These are phyloP conservation scores for Vicia faba DNA, from an alignment of 306 rosid species.

Conservation along the genomic window DNA sequence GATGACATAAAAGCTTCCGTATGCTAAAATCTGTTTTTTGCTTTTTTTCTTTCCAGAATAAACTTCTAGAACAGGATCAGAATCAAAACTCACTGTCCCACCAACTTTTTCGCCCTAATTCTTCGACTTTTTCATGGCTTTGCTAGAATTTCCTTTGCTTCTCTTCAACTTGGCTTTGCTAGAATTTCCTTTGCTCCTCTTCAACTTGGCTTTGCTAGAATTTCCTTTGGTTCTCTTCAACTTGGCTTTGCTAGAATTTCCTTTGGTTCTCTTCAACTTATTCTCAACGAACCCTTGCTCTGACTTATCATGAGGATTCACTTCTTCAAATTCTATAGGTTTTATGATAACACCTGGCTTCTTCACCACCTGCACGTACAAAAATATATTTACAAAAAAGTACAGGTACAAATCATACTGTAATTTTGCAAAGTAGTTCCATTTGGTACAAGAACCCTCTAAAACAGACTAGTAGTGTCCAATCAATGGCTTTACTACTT, in stretches of 20 bases:
- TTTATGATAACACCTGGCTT: slow-evolving; percentile 76
- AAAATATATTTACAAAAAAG: slow-evolving; percentile 4
- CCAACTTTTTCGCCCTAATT: slow-evolving; percentile 21
- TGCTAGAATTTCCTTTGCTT: slow-evolving; percentile 43
- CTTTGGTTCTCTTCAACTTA: too few species aligned
- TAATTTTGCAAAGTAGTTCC: background rate
- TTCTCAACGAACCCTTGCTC: slow-evolving; percentile 54
- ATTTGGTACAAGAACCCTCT: background rate
- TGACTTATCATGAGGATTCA: slow-evolving; percentile 57
- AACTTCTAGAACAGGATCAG: slow-evolving; percentile 7
- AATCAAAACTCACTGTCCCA: slow-evolving; percentile 11
- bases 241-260: too few species aligned
- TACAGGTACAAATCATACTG: background rate
- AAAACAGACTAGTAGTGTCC: background rate
- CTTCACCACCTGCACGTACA: slow-evolving; percentile 72
- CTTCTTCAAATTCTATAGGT: slow-evolving; percentile 72
- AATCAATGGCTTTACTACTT: slow-evolving; percentile 9
- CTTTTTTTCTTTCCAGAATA: background rate
- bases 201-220: slow-evolving; percentile 41
- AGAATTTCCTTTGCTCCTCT: slow-evolving; percentile 41
- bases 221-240: slow-evolving; percentile 43
- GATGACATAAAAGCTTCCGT: background rate
- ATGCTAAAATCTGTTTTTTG: background rate
- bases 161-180: slow-evolving; percentile 43
- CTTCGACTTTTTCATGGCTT: slow-evolving; percentile 47